A percentile compares a stretch with the other conserved stretches of the same genome.
These are phyloP conservation scores for Clathrospora elynae DNA, from an alignment of 2,329 filamentous ascomycete species.

Conservation along the genomic window DNA sequence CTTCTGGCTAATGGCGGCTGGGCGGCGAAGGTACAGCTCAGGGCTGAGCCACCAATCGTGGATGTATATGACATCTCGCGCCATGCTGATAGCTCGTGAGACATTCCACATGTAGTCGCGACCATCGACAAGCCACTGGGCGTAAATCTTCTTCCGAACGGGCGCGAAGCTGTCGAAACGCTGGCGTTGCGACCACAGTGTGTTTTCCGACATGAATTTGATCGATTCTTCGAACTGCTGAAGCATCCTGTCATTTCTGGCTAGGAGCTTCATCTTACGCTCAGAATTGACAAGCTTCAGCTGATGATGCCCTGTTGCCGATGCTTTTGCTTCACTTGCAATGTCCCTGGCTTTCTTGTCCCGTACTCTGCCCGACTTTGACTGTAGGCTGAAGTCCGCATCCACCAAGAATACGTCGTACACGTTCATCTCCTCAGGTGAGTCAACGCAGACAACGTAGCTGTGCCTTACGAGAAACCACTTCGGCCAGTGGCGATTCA, in stretches of 20 bases:
- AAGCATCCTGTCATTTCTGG: conserved; percentile 86
- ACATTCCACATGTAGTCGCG: conserved; percentile 99
- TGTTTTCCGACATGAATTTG: conserved; percentile 79
- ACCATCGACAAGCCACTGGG: conserved; percentile 95
- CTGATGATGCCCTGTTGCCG: conserved; percentile 76
- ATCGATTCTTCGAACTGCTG: conserved; percentile 95
- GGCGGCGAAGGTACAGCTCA: conserved; percentile 91
- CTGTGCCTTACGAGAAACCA: conserved; percentile 99
- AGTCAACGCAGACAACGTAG: conserved; percentile 98
- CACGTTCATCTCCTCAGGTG: conserved; percentile 97
- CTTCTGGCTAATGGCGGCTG: conserved; percentile 94
- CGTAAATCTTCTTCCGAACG: conserved; percentile 82
- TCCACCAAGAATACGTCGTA: conserved; percentile 99
- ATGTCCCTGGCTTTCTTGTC: conserved; percentile 65
- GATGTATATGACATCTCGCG: conserved; percentile 96
- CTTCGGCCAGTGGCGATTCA: conserved; percentile 83
- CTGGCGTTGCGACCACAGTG: conserved; percentile 80
- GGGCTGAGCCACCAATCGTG: conserved; percentile 99
- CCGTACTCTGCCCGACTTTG: conserved; percentile 62
- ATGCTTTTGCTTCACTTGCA: conserved; percentile 67
- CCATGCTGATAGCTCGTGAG: conserved; percentile 94
- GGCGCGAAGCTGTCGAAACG: conserved; percentile 94
- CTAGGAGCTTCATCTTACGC: conserved; percentile 86
- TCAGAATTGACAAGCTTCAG: conserved; percentile 90
- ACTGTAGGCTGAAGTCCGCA: conserved; percentile 79